Conservation (phyloP, 2,329 filamentous ascomycete genomes). For the Trichophyton simii region DNA sequence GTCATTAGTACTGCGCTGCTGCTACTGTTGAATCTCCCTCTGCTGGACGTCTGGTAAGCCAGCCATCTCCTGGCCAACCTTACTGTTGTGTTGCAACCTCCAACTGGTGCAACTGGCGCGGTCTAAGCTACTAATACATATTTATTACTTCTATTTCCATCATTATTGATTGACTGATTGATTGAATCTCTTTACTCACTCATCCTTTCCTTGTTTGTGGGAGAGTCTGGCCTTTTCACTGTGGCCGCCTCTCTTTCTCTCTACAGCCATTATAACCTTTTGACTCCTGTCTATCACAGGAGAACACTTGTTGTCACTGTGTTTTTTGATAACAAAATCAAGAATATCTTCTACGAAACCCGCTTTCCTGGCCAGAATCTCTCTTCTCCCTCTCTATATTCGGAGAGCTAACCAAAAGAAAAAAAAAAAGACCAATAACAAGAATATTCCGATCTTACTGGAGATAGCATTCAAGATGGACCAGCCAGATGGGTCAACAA, state of each 20-base stretch:
- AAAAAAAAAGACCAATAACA: neutral
- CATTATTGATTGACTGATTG: neutral
- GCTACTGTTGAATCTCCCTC: neutral
- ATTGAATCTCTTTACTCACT: neutral
- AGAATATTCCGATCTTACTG: neutral
- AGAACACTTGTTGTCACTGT: neutral
- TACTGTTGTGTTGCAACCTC: neutral
- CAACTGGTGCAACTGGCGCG: neutral
- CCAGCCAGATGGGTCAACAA: neutral
- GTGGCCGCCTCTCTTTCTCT: neutral
- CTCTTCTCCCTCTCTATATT: neutral
- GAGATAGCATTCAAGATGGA: neutral
- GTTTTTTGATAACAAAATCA: slow-evolving; percentile 1
- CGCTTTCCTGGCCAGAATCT: neutral
- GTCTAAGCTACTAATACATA: neutral
- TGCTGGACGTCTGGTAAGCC: neutral
- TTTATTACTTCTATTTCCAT: neutral
- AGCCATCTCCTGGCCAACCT: neutral
- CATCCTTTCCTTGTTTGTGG: neutral
- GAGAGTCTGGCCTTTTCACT: neutral
- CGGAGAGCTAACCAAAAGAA: neutral
- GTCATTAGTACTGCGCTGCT: neutral
- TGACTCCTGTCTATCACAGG: neutral
- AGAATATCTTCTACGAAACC: neutral
- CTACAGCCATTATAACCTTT: neutral